Base-by-base conservation (phyloP, 306 rosid genomes). In the Aeschynomene evenia region DNA sequence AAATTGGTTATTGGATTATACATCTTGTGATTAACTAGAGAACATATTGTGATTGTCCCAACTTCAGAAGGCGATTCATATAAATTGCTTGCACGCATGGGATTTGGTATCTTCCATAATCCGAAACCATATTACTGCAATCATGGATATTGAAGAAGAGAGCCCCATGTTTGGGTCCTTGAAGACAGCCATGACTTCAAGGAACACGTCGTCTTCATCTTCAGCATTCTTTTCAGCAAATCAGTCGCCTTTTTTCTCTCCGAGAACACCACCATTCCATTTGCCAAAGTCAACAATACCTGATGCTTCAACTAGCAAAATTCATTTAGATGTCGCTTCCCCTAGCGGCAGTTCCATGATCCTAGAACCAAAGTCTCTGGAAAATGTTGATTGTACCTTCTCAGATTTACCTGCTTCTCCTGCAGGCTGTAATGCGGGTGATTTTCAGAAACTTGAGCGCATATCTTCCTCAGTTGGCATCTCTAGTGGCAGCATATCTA, bases 231-330 rank as follows among this genome's bases (percentile, higher is more conserved):
- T 83, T 62, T 91, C 97, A 9, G 97, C 96, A 20, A 84, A 83
- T 51, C 97, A 89, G 77, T 91, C 97, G 4, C 97, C 97, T 1
- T 89, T 91, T 68, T 89, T 89, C 75, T 91, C 96, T 70, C 97
- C 97, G 28, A 87, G 96, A 79, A 80, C 91, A 4, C 77, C 96
- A 9, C 37, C 97, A 21, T 77, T 79, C 66, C 85, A 80, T 36
- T 75, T 78, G 33, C 80, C 84, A 12, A 87, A 88, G 52, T 77
- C 89, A 40, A 68, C 83, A 1, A 79, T 74, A 66, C 73, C 80
- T 33, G 87, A 86, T 9, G 66, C 75, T 39, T 76, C 66, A 18
- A 73, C 77, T 72, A 84, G 71, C 57, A 77, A 73, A 73, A 68
- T 68, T 68, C 82, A 59, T 52, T 82, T 80, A 42, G 84, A 77